A percentile compares a stretch with the other conserved stretches of the same genome.
phyloP scores from a whole-genome alignment of 2,329 filamentous ascomycete genomes.

The Pseudogymnoascus destructans region DNA sequence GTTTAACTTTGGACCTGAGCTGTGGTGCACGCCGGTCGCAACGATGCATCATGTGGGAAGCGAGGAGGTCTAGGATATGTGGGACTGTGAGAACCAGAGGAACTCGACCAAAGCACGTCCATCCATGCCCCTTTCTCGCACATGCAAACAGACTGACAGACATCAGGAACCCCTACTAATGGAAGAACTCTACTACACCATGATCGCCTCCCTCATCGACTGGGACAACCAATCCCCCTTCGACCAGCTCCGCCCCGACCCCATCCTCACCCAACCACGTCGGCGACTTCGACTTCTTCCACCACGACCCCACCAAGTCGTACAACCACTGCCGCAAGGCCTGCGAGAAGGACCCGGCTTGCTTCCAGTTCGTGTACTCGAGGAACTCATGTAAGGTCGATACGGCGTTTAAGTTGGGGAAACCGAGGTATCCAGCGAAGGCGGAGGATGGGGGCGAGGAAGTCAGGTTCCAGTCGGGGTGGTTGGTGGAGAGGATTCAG shows the following conservation, averaged over 20 bases:
- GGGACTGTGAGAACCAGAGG: conserved; percentile 37
- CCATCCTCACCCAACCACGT: background rate
- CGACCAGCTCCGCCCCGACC: conserved; percentile 30
- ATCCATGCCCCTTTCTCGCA: background rate
- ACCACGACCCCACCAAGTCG: conserved; percentile 32
- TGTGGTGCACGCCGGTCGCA: conserved; percentile 43
- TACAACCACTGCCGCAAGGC: conserved; percentile 36
- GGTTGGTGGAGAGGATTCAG: conserved; percentile 9
- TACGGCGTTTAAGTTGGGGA: conserved; percentile 12
- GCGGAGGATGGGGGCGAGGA: background rate
- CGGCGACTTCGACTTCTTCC: conserved; percentile 22
- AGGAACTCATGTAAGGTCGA: conserved; percentile 15
- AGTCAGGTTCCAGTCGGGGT: conserved; percentile 11
- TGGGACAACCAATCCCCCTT: conserved; percentile 43
- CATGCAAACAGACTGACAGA: background rate
- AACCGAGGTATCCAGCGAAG: conserved; percentile 6
- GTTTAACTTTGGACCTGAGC: conserved; percentile 30
- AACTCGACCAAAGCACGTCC: conserved; percentile 13
- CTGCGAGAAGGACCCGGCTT: conserved; percentile 29
- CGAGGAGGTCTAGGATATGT: conserved; percentile 38
- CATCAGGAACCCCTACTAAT: conserved; percentile 33
- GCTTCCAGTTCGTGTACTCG: conserved; percentile 28
- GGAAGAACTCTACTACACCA: conserved; percentile 36
- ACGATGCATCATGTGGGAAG: conserved; percentile 44
- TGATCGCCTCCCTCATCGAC: conserved; percentile 35